Evolutionary conservation across 1,284 basidiomycete species (phyloP).

Genomic region (Coniferiporia sulphurascens): DNA sequence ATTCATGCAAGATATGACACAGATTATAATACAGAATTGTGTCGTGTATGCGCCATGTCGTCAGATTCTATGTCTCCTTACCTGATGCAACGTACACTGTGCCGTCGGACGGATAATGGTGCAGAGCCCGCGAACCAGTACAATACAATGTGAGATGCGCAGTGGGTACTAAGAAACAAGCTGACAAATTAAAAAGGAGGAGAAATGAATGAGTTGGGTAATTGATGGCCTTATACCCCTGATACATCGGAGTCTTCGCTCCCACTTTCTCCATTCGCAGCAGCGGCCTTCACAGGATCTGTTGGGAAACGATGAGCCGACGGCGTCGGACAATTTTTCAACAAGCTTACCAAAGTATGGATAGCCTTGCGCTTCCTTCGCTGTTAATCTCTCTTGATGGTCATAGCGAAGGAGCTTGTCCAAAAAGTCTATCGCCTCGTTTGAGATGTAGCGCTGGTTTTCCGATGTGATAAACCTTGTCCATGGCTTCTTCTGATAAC

Average conservation of each 20-base stretch:
- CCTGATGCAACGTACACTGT: background rate
- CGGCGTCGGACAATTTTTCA: background rate
- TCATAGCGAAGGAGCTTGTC: slow-evolving; percentile 84
- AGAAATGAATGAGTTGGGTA: background rate
- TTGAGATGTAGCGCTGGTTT: slow-evolving; percentile 69
- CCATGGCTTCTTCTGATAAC: slow-evolving; percentile 78
- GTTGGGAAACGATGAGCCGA: background rate
- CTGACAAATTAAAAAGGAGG: background rate
- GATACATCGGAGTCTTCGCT: slow-evolving; percentile 17
- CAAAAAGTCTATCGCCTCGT: slow-evolving; percentile 76
- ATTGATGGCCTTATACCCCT: slow-evolving; percentile 3
- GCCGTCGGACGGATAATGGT: background rate
- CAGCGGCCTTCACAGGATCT: slow-evolving; percentile 20
- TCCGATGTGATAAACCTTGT: slow-evolving; percentile 64
- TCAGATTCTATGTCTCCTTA: no score
- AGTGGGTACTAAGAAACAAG: slow-evolving; percentile 1
- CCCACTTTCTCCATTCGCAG: slow-evolving; percentile 15
- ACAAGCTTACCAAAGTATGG: slow-evolving; percentile 68
- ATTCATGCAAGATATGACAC: background rate
- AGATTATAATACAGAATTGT: background rate
- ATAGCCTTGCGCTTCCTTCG: slow-evolving; percentile 71
- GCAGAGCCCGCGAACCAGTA: slow-evolving; percentile 1
- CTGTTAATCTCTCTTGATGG: slow-evolving; percentile 80
- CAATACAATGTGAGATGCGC: slow-evolving; percentile 10
- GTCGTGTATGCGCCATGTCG: no score